These are phyloP conservation scores for Aspergillus campestris DNA, from an alignment of 495 filamentous ascomycete species.

Conservation along the genomic window DNA sequence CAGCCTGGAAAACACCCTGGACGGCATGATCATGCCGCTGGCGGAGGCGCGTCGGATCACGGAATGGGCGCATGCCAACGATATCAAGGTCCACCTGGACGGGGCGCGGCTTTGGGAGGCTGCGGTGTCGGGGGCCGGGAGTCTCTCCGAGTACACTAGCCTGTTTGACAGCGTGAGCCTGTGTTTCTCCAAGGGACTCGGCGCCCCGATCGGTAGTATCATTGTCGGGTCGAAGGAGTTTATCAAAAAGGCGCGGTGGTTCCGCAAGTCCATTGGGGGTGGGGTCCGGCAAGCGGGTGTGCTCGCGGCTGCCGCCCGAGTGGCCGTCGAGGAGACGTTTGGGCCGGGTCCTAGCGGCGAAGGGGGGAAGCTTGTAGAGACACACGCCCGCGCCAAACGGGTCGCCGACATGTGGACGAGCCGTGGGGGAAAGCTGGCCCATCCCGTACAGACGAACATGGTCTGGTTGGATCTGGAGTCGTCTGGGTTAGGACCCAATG, in stretches of 20 bases:
- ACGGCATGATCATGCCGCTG: constrained; percentile 69
- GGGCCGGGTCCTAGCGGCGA: constrained; percentile 49
- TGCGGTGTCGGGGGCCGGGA: constrained; percentile 49
- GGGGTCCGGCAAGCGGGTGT: constrained; percentile 63
- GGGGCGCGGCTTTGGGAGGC: constrained; percentile 83
- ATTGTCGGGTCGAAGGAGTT: constrained; percentile 58
- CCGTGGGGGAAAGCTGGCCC: constrained; percentile 39
- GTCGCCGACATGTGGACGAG: constrained; percentile 56
- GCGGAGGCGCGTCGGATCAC: constrained; percentile 57
- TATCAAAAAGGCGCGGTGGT: constrained; percentile 66
- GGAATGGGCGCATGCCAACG: constrained; percentile 57
- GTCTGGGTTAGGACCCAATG: constrained; percentile 34
- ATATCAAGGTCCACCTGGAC: constrained; percentile 71
- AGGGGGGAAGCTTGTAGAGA: constrained; percentile 52
- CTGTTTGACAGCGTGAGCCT: constrained; percentile 75
- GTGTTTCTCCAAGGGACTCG: constrained; percentile 85
- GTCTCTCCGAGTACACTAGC: constrained; percentile 56
- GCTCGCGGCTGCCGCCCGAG: constrained; percentile 37
- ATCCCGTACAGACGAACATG: constrained; percentile 75
- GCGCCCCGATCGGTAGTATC: constrained; percentile 79
- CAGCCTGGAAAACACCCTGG: constrained; percentile 76
- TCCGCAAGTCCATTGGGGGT: constrained; percentile 79
- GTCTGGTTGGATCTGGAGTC: constrained; percentile 75
- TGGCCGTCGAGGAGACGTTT: constrained; percentile 52
- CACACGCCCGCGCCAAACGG: constrained; percentile 56